Conservation (phyloP, 306 rosid species). For the Castanea crenata region DNA sequence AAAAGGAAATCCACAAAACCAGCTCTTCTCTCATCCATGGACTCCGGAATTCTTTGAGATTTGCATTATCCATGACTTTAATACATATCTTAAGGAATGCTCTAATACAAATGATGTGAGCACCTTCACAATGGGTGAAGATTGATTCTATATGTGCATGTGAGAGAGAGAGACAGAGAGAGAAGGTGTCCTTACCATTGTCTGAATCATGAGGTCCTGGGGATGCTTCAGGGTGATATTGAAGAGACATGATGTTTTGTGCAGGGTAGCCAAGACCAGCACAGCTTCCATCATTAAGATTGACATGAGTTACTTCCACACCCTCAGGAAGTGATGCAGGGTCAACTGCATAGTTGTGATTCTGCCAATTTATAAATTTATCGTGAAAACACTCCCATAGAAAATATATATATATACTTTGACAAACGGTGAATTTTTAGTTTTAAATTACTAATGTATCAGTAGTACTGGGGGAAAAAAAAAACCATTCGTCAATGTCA, state of each 20-base stretch:
- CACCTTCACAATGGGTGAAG: too few relatives aligned
- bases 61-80: too few relatives aligned
- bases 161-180: background rate
- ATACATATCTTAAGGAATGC: too few relatives aligned
- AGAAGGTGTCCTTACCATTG: too few relatives aligned
- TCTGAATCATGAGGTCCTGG: too few relatives aligned
- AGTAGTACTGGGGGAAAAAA: background rate
- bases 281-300: too few relatives aligned
- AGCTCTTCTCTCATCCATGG: background rate
- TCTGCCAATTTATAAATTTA: slow-evolving; percentile 44
- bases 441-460: background rate
- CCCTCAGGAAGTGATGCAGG: slow-evolving; percentile 61
- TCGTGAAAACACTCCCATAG: background rate
- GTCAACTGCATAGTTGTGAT: slow-evolving; percentile 89
- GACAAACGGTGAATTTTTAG: background rate
- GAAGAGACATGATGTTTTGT: too few relatives aligned
- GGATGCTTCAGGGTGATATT: too few relatives aligned
- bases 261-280: too few relatives aligned
- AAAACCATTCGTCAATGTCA: background rate
- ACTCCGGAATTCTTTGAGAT: background rate
- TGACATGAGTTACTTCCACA: too few relatives aligned
- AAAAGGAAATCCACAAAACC: background rate
- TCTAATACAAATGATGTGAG: too few relatives aligned
- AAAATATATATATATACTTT: background rate
- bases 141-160: background rate